phyloP scores from a whole-genome alignment of 345 rosid species.

The Kandelia obovata region DNA sequence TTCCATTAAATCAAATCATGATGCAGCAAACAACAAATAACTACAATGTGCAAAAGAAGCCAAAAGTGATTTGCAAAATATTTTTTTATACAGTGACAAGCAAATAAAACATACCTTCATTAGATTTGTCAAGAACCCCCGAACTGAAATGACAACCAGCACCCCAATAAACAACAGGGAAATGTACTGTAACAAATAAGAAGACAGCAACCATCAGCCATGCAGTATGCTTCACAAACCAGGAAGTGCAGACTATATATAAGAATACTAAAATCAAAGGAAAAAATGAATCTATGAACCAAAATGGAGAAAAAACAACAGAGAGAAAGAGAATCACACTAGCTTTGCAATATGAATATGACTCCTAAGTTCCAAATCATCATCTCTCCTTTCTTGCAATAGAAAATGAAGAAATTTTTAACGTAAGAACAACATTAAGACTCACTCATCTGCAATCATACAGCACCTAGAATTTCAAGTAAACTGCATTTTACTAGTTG shows the following conservation, averaged over 20 bases:
- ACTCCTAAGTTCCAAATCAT: neutral
- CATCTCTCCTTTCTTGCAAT: neutral
- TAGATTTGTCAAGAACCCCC: constrained; percentile 82
- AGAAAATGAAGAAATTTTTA: neutral
- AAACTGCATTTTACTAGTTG: no score
- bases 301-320: no score
- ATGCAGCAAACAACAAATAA: no score
- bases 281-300: no score
- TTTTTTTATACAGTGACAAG: neutral
- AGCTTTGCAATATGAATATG: neutral
- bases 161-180: constrained; percentile 90
- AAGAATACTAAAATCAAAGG: constrained; percentile 2
- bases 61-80: no score
- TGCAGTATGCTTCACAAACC: constrained; percentile 3
- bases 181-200: constrained; percentile 62
- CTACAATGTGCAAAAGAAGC: no score
- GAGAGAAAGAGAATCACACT: neutral
- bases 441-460: no score
- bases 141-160: constrained; percentile 84
- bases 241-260: neutral
- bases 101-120: constrained; percentile 63
- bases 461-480: no score
- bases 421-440: no score
- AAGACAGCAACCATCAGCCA: constrained; percentile 8
- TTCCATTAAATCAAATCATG: neutral